These are phyloP conservation scores for Claviceps spartinae DNA, from an alignment of 2,329 filamentous ascomycete species.

Conservation along the genomic window DNA sequence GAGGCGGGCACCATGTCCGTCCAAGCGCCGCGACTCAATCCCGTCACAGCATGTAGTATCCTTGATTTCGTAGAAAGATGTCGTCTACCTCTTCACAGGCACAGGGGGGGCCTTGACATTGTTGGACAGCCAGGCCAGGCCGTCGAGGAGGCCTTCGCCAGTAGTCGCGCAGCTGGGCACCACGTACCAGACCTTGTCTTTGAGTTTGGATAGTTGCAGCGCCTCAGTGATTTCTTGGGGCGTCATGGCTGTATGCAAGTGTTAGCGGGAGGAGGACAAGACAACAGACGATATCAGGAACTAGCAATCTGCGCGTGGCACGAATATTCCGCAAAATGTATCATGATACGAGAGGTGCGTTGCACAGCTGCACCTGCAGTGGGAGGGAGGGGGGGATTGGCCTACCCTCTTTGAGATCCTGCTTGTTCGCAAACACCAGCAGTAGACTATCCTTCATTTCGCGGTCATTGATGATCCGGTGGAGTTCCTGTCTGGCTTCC, in stretches of 20 bases:
- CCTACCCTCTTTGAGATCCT: conserved; percentile 84
- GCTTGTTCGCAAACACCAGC: conserved; percentile 98
- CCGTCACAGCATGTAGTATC: too few relatives aligned
- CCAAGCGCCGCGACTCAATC: too few relatives aligned
- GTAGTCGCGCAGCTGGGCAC: conserved; percentile 72
- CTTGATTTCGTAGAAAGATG: not conserved
- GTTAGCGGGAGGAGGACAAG: not conserved
- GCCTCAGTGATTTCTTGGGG: conserved; percentile 68
- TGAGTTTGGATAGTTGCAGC: conserved; percentile 62
- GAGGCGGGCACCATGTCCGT: too few relatives aligned
- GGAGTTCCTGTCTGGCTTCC: conserved; percentile 94
- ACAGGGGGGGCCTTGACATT: conserved; percentile 58
- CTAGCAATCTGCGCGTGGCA: too few relatives aligned
- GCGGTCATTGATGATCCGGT: conserved; percentile 97
- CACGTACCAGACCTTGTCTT: conserved; percentile 76
- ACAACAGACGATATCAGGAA: too few relatives aligned
- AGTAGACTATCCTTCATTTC: conserved; percentile 95
- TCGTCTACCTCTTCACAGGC: conserved; percentile 37
- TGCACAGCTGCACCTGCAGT: too few relatives aligned
- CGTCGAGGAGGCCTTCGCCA: conserved; percentile 69
- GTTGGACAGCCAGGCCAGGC: conserved; percentile 71
- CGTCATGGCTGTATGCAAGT: conserved; percentile 50
- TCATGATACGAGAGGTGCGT: too few relatives aligned
- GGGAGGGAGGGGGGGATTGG: too few relatives aligned
- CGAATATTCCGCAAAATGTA: too few relatives aligned